phyloP scores from a whole-genome alignment of 768 basidiomycete genomes.

The Trametes maxima region DNA sequence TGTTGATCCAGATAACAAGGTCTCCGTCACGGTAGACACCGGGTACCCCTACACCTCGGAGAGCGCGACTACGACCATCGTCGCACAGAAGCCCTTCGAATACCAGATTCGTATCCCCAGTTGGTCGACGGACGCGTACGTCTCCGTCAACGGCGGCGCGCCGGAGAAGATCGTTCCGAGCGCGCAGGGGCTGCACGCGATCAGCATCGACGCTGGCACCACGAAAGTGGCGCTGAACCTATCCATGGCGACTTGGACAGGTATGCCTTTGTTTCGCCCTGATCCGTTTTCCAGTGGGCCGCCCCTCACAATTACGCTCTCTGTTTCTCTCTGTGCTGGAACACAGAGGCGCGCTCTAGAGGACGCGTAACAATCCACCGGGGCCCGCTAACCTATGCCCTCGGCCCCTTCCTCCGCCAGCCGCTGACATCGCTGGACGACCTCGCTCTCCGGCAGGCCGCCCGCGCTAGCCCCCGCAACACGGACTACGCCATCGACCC shows the following conservation, averaged over 20 bases:
- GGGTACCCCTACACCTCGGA: constrained; percentile 54
- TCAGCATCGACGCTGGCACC: constrained; percentile 43
- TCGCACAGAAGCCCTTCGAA: constrained; percentile 44
- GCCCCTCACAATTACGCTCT: neutral
- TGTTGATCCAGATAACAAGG: constrained; percentile 41
- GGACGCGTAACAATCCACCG: constrained; percentile 57
- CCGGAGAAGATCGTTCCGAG: constrained; percentile 41
- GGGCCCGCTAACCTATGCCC: constrained; percentile 56
- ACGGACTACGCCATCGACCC: no score
- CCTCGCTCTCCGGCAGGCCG: no score
- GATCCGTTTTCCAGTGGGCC: neutral
- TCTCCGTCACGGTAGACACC: constrained; percentile 47
- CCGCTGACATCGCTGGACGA: no score
- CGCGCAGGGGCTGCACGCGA: constrained; percentile 49
- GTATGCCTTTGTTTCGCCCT: constrained; percentile 32
- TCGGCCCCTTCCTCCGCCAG: no score
- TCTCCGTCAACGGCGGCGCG: constrained; percentile 39
- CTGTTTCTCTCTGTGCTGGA: no score
- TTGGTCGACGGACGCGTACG: constrained; percentile 50
- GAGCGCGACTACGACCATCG: constrained; percentile 46
- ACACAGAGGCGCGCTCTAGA: constrained; percentile 50
- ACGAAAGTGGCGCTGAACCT: constrained; percentile 45
- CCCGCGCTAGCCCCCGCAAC: no score
- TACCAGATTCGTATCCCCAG: constrained; percentile 53
- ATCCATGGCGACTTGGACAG: constrained; percentile 49